A percentile compares a stretch with the other conserved stretches of the same genome.
Evolutionary conservation across 345 rosid species (phyloP).

Genomic region (Garcia nutans): DNA sequence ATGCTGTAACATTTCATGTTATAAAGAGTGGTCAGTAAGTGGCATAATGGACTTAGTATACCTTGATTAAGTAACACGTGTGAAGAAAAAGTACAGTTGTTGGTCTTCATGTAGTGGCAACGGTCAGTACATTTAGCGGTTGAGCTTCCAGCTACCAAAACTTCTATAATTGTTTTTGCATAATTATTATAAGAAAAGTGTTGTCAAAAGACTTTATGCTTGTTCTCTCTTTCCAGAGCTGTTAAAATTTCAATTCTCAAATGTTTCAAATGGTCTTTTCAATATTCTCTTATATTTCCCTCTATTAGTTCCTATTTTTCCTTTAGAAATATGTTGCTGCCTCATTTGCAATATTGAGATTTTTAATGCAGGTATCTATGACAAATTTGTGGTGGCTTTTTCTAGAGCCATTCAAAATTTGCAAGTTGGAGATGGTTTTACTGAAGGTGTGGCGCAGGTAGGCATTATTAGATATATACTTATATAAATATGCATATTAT

Average conservation of each 20-base stretch:
- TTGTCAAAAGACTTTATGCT: background rate
- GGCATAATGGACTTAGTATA: no score
- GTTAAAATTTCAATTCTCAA: background rate
- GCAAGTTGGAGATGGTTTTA: slow-evolving; percentile 95
- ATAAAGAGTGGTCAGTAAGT: background rate
- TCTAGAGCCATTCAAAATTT: slow-evolving; percentile 79
- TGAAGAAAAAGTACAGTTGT: background rate
- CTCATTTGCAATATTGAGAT: background rate
- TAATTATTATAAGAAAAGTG: background rate
- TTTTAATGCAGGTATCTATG: slow-evolving; percentile 74
- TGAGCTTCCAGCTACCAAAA: background rate
- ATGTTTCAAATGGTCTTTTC: background rate
- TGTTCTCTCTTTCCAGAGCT: background rate
- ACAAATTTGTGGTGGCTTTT: slow-evolving; percentile 78
- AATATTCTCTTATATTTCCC: background rate
- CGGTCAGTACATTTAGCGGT: background rate
- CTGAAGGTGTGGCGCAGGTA: slow-evolving; percentile 77
- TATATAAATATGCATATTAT: no score
- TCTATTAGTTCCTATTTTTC: background rate
- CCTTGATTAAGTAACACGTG: background rate
- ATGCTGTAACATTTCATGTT: background rate
- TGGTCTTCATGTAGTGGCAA: background rate
- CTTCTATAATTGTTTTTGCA: background rate
- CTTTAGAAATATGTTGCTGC: background rate
- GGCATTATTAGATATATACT: background rate